Conservation (phyloP, 2,329 filamentous ascomycete genomes). For the Venturiaceae sp. region DNA sequence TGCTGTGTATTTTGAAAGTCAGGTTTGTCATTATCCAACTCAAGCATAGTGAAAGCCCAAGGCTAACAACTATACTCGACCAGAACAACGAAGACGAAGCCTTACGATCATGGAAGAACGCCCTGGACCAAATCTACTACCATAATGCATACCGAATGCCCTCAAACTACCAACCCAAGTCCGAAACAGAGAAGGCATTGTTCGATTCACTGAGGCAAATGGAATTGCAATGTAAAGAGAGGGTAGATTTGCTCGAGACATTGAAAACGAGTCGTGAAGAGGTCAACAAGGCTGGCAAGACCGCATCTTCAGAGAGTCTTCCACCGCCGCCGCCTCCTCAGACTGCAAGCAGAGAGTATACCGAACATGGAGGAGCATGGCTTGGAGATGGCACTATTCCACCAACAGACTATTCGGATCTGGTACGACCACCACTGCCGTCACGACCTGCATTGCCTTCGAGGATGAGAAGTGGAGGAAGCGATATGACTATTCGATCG, state of each 20-base stretch:
- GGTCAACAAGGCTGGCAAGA: constrained; percentile 17
- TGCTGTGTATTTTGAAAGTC: constrained; percentile 89
- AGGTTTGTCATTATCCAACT: constrained; percentile 44
- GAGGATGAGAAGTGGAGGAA: constrained; percentile 20
- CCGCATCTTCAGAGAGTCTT: constrained; percentile 10
- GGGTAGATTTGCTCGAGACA: constrained; percentile 79
- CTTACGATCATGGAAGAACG: constrained; percentile 78
- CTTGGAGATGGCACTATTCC: constrained; percentile 77
- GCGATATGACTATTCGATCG: background rate
- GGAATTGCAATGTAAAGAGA: constrained; percentile 86
- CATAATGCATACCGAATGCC: constrained; percentile 70
- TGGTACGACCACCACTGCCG: constrained; percentile 61
- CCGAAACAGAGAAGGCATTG: constrained; percentile 75
- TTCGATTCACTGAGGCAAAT: constrained; percentile 73
- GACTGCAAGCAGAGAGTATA: constrained; percentile 5
- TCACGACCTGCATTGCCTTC: constrained; percentile 37
- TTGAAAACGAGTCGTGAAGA: constrained; percentile 57
- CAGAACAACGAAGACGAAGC: constrained; percentile 89
- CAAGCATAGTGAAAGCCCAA: background rate
- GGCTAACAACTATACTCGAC: background rate
- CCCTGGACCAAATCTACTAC: constrained; percentile 80
- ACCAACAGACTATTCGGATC: constrained; percentile 66
- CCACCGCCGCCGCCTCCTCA: background rate
- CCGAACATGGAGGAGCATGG: constrained; percentile 38
- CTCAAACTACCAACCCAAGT: constrained; percentile 58